These are phyloP conservation scores for Silene latifolia DNA, from an alignment of 148 eudicot genomes.

Conservation along the genomic window DNA sequence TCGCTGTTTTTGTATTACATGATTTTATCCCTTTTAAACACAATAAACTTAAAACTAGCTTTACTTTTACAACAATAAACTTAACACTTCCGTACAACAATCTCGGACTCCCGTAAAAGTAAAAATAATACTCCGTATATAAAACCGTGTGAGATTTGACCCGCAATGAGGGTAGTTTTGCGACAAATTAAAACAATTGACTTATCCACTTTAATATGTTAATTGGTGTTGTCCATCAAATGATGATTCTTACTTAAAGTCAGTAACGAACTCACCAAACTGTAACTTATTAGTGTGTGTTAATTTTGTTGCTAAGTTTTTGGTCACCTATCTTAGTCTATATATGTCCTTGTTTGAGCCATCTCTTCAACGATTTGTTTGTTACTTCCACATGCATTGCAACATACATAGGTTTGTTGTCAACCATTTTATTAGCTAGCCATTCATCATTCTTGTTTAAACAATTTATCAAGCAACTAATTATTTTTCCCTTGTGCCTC, in stretches of 20 bases:
- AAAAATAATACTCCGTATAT: no score
- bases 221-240: not conserved
- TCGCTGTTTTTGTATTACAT: no score
- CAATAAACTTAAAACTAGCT: no score
- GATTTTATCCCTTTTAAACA: no score
- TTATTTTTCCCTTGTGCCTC: not conserved
- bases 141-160: no score
- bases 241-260: constrained; percentile 6
- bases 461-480: constrained; percentile 12
- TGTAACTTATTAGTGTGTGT: not conserved
- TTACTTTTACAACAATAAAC: no score
- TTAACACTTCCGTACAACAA: no score
- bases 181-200: no score
- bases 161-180: no score
- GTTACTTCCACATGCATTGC: not conserved
- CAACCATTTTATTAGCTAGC: constrained; percentile 6
- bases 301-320: constrained; percentile 12
- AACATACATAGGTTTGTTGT: constrained; percentile 9
- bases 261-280: constrained; percentile 39
- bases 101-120: no score
- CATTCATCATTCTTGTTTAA: constrained; percentile 17
- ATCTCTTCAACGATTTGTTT: not conserved
- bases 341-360: constrained; percentile 2
- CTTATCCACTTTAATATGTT: no score
- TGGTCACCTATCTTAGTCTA: constrained; percentile 31